Base-by-base conservation (phyloP, 345 rosid species). In the Cardamine occulta region DNA sequence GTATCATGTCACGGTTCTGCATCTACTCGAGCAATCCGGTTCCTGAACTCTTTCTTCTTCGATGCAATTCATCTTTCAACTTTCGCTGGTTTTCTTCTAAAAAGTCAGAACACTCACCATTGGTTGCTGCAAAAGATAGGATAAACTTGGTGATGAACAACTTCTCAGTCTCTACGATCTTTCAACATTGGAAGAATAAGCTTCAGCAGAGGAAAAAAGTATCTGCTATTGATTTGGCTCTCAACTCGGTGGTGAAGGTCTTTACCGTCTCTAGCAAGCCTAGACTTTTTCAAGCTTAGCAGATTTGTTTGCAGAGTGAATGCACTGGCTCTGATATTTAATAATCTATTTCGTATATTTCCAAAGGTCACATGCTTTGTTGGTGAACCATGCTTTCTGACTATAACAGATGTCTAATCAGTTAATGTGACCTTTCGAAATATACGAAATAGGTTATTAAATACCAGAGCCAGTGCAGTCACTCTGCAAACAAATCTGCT, bases 251-350 rank as follows among this genome's bases (percentile, higher is more conserved):
- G 18, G 90, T 88, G 18, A 90, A 90, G 81, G 74, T 88, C 35
- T 85, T 86, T 79, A 81, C 90, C 0, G 90, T 87, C 45, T 76
- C 81, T 54, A 87, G 85, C 63, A 84, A 87, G 71, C 93, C 90
- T 63, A 85, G 83, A 73, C 79, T 81, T 68, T 74, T 81, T 48
- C 87, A 85, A 47, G 91, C 93, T 0, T 90, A 91, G 93, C 90
- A 90, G 84, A 86, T 83, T 63, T 85, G 87, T 79, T 80, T 85
- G 19, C 90, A 84, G 70, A 84, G 86, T n/a, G 88, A 88, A 81
- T 70, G 82, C 54, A 82, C 82, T 70, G 93, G 96, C 59, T 90
- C 96, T 7, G 91, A 91, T 85, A 72, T 52, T 6, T 18, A 18
- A 51, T 53, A 35, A 11, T 6, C 19, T 11, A 2, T 5, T 58